Conservation (phyloP, 2,329 filamentous ascomycete species). For the Neonectria hederae region DNA sequence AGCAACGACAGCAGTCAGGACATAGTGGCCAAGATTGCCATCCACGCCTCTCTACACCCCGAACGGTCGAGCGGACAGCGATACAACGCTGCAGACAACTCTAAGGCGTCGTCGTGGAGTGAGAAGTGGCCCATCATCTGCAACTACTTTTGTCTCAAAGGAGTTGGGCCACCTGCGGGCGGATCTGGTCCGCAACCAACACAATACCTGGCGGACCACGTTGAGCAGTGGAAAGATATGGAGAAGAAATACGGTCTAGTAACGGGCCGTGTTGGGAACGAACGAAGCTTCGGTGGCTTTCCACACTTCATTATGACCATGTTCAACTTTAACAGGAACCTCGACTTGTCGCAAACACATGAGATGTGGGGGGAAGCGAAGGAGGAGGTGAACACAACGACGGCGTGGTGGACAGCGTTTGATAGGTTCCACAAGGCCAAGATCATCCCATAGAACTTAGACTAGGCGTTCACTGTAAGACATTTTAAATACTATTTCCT, state of each 20-base stretch:
- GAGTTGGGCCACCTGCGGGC: slow-evolving; percentile 44
- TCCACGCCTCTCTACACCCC: slow-evolving; percentile 52
- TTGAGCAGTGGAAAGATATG: slow-evolving; percentile 44
- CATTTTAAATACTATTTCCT: too few species aligned
- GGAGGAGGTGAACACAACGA: slow-evolving; percentile 43
- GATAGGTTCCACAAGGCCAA: slow-evolving; percentile 46
- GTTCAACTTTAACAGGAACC: slow-evolving; percentile 48
- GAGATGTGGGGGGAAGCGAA: slow-evolving; percentile 44
- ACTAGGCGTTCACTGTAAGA: too few species aligned
- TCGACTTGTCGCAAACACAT: slow-evolving; percentile 46
- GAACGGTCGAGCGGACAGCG: slow-evolving; percentile 49
- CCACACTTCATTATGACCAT: slow-evolving; percentile 47
- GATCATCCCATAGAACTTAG: slow-evolving; percentile 45
- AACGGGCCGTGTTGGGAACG: slow-evolving; percentile 45
- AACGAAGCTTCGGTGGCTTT: slow-evolving; percentile 43
- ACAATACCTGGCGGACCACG: slow-evolving; percentile 45
- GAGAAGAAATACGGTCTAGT: slow-evolving; percentile 47
- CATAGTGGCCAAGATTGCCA: slow-evolving; percentile 51
- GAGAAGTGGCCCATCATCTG: slow-evolving; percentile 57
- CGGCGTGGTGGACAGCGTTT: slow-evolving; percentile 46
- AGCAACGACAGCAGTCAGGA: slow-evolving; percentile 51
- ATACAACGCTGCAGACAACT: slow-evolving; percentile 55
- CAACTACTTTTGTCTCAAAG: slow-evolving; percentile 56
- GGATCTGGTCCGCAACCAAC: slow-evolving; percentile 45
- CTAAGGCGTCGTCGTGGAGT: slow-evolving; percentile 50